These are phyloP conservation scores for Calonectria fujianensis DNA, from an alignment of 2,329 filamentous ascomycete species.

Conservation along the genomic window DNA sequence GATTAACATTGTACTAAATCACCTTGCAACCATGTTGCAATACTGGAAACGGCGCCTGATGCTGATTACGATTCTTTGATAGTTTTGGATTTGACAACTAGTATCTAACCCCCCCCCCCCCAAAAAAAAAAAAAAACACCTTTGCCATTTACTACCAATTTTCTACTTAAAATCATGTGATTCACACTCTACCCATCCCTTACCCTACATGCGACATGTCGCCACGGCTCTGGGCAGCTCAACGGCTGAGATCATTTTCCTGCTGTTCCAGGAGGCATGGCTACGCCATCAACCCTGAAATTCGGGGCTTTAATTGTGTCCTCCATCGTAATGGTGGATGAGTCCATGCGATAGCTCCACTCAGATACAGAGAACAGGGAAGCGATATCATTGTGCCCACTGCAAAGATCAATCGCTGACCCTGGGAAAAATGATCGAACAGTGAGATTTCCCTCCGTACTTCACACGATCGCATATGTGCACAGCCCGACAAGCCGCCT, in stretches of 20 bases:
- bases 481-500: neutral
- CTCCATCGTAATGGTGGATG: neutral
- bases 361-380: conserved; percentile 3
- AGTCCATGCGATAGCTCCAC: neutral
- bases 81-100: too few species aligned
- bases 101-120: too few species aligned
- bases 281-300: neutral
- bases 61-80: too few species aligned
- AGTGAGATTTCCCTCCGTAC: neutral
- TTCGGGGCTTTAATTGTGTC: neutral
- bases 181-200: too few species aligned
- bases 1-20: neutral
- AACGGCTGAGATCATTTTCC: neutral
- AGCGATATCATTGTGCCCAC: neutral
- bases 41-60: neutral
- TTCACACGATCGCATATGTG: neutral
- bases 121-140: too few species aligned
- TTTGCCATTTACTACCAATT: neutral
- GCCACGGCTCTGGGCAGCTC: neutral
- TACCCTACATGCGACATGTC: neutral
- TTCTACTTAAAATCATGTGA: neutral
- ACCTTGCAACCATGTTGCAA: neutral
- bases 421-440: neutral
- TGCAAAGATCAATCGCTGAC: neutral
- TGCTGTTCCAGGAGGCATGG: neutral